A percentile compares a stretch with the other conserved stretches of the same genome.
Evolutionary conservation across 768 basidiomycete genomes (phyloP).

Genomic region (Xanthoconium stramineum): DNA sequence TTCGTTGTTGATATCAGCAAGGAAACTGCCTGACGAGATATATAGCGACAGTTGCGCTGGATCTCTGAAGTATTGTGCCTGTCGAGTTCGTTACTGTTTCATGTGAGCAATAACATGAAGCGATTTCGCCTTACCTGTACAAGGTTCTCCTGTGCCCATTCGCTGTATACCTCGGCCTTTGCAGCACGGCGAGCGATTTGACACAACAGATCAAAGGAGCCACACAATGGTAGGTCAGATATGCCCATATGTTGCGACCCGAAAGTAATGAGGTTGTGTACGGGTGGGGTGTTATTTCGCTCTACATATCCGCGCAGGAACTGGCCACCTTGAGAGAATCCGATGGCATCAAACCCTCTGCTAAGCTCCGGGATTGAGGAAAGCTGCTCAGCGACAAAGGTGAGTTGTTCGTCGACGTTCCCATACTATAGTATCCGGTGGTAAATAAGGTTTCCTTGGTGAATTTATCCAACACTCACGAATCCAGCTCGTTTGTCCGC

Average conservation of each 20-base stretch:
- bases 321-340: constrained; percentile 88
- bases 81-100: background rate
- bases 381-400: constrained; percentile 62
- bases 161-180: constrained; percentile 61
- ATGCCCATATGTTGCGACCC: constrained; percentile 88
- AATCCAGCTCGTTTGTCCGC: constrained; percentile 69
- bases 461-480: constrained; percentile 43
- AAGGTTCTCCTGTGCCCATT: constrained; percentile 75
- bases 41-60: constrained; percentile 57
- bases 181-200: constrained; percentile 60
- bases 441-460: background rate
- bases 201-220: constrained; percentile 65
- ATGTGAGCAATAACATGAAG: background rate
- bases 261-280: constrained; percentile 83
- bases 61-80: constrained; percentile 90
- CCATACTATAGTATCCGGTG: constrained; percentile 55
- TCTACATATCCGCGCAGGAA: constrained; percentile 86
- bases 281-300: constrained; percentile 65
- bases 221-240: constrained; percentile 68
- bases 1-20: constrained; percentile 81
- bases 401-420: constrained; percentile 69
- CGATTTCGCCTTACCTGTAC: constrained; percentile 50
- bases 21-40: constrained; percentile 58
- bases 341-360: constrained; percentile 80
- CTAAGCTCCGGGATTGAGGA: constrained; percentile 58